A percentile compares a stretch with the other conserved stretches of the same genome.
These are phyloP conservation scores for Chlamydomonas schloesseri DNA, from an alignment of 139 green algal genomes.

Conservation along the genomic window DNA sequence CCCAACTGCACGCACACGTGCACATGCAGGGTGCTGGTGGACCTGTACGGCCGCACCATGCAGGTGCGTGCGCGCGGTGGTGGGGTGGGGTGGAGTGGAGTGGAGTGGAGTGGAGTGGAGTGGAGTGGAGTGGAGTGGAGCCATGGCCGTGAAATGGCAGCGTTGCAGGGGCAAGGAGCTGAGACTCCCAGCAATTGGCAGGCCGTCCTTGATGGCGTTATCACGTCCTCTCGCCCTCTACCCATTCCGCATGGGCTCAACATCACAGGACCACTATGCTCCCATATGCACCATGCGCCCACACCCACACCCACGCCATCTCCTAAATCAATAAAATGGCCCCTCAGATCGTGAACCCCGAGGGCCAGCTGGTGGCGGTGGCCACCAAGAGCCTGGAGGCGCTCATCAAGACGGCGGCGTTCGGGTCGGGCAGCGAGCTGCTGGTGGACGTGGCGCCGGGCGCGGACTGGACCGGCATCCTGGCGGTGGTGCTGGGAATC, in stretches of 20 bases:
- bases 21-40: conserved; percentile 45
- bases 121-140: too few relatives aligned
- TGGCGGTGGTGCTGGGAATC: conserved; percentile 45
- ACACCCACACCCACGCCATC: too few relatives aligned
- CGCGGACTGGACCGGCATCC: conserved; percentile 52
- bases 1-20: too few relatives aligned
- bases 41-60: conserved; percentile 50
- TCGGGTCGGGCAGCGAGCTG: conserved; percentile 46
- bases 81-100: background rate
- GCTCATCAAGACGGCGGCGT: conserved; percentile 37
- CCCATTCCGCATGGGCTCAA: too few relatives aligned
- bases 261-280: too few relatives aligned
- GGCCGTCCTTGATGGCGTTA: too few relatives aligned
- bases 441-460: conserved; percentile 53
- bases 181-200: too few relatives aligned
- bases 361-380: conserved; percentile 45
- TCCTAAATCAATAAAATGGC: too few relatives aligned
- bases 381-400: conserved; percentile 46
- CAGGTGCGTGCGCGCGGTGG: background rate
- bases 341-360: conserved; percentile 35
- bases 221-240: too few relatives aligned
- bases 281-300: too few relatives aligned
- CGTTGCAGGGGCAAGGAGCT: too few relatives aligned
- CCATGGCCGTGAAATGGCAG: too few relatives aligned
- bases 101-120: background rate